Percentiles rank a stretch among this genome's conserved stretches.
Conservation (phyloP, 176 grass and related monocot species). For the Thinopyrum elongatum region DNA sequence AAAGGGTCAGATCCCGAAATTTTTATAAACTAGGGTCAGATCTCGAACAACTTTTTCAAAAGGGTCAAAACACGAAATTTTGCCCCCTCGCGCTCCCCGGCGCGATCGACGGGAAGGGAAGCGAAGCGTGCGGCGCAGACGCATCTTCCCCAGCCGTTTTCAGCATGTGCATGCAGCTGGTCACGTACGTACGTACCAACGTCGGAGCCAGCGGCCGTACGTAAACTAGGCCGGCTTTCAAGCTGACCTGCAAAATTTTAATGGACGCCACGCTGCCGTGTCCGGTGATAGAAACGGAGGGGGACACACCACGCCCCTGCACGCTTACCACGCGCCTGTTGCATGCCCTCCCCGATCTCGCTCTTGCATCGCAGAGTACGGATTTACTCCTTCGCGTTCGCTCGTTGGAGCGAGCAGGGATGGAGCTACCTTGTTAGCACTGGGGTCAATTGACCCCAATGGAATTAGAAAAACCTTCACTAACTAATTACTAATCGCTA, state of each 20-base stretch:
- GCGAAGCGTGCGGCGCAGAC: too few relatives aligned
- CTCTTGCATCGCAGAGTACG: background rate
- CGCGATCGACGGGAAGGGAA: too few relatives aligned
- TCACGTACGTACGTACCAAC: background rate
- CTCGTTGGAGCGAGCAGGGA: too few relatives aligned
- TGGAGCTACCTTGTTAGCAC: too few relatives aligned
- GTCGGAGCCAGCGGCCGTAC: background rate
- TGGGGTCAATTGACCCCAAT: too few relatives aligned
- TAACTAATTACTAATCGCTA: too few relatives aligned
- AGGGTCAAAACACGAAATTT: too few relatives aligned
- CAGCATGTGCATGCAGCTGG: background rate
- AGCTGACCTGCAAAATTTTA: background rate
- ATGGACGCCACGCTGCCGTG: slow-evolving; percentile 34
- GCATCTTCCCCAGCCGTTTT: background rate
- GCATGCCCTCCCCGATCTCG: background rate
- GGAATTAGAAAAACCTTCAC: too few relatives aligned
- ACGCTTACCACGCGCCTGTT: background rate
- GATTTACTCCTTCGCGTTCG: too few relatives aligned
- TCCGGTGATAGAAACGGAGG: background rate
- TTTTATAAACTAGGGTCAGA: too few relatives aligned
- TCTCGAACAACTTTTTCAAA: too few relatives aligned
- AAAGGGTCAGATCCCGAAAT: too few relatives aligned
- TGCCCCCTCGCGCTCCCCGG: background rate
- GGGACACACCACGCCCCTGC: background rate
- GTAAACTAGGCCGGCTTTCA: background rate